These are phyloP conservation scores for Spathaspora arborariae DNA, from an alignment of 805 yeast species.

Conservation along the genomic window DNA sequence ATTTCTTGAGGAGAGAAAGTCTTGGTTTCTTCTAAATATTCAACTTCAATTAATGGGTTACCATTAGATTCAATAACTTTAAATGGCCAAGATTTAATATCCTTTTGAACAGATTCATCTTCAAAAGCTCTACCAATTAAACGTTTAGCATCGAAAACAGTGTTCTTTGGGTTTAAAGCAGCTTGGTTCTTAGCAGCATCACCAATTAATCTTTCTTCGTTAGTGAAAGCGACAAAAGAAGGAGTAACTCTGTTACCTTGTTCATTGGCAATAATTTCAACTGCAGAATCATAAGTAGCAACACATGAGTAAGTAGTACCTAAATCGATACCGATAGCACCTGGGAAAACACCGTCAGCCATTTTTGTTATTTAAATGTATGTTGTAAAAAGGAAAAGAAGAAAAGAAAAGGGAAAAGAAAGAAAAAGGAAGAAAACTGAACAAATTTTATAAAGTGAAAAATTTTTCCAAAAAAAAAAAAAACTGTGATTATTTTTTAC, in stretches of 20 bases:
- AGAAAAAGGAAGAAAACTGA: constrained; percentile 9
- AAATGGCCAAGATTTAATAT: constrained; percentile 47
- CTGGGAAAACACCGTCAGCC: constrained; percentile 99
- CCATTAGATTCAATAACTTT: constrained; percentile 42
- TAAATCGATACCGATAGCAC: constrained; percentile 60
- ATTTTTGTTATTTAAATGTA: constrained; percentile 35
- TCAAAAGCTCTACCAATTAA: constrained; percentile 59
- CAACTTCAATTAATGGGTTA: constrained; percentile 45
- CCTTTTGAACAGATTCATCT: constrained; percentile 59
- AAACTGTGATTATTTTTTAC: not conserved
- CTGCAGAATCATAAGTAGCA: constrained; percentile 48
- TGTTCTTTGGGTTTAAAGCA: constrained; percentile 48
- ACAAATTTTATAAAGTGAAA: constrained; percentile 6
- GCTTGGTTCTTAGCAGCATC: constrained; percentile 51
- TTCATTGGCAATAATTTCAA: constrained; percentile 48
- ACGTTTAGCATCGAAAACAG: constrained; percentile 49
- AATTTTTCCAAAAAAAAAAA: constrained; percentile 9
- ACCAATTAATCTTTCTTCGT: constrained; percentile 49
- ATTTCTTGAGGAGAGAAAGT: constrained; percentile 47
- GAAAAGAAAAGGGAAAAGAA: constrained; percentile 3
- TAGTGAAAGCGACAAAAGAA: constrained; percentile 47
- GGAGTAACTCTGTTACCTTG: constrained; percentile 53
- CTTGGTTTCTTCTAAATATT: constrained; percentile 45
- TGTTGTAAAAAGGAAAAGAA: constrained; percentile 4
- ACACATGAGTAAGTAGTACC: constrained; percentile 52